A percentile compares a stretch with the other conserved stretches of the same genome.
phyloP scores from a whole-genome alignment of 1,139 yeast genomes.

The Debaryomyces subglobosus region DNA sequence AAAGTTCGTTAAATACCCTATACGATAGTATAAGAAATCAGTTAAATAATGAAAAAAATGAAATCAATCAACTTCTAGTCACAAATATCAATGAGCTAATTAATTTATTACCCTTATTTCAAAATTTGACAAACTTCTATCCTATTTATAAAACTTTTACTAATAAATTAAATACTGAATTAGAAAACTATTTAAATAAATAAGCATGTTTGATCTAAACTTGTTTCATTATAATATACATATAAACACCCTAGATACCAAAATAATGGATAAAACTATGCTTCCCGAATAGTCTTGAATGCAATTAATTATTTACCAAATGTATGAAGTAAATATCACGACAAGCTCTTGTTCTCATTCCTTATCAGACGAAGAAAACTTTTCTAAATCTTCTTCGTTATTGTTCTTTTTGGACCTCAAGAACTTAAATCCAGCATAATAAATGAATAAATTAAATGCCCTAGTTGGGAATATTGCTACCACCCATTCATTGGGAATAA shows the following conservation, averaged over 20 bases:
- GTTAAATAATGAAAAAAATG: conserved; percentile 27
- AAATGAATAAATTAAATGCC: conserved; percentile 50
- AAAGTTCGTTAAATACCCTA: conserved; percentile 40
- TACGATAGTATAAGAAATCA: conserved; percentile 46
- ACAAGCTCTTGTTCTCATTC: not conserved
- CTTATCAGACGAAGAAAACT: conserved; percentile 8
- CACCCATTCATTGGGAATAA: conserved; percentile 83
- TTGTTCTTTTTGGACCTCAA: conserved; percentile 36
- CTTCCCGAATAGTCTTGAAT: not conserved
- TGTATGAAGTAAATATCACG: not conserved
- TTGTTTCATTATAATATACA: conserved; percentile 13
- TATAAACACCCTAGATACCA: not conserved
- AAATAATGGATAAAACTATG: not conserved
- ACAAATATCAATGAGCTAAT: conserved; percentile 46
- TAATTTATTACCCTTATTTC: conserved; percentile 54
- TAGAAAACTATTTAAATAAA: not conserved
- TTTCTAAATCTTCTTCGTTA: conserved; percentile 26
- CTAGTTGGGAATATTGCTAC: conserved; percentile 67
- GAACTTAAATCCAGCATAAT: conserved; percentile 52
- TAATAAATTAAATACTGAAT: conserved; percentile 13
- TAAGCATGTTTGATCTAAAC: not conserved
- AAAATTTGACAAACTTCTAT: conserved; percentile 51
- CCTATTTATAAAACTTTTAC: conserved; percentile 50
- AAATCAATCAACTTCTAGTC: conserved; percentile 26
- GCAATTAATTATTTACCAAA: not conserved